Percentiles rank a stretch among this genome's conserved stretches.
Conservation (phyloP, 2,329 filamentous ascomycete genomes). For the Colletotrichum camelliae region DNA sequence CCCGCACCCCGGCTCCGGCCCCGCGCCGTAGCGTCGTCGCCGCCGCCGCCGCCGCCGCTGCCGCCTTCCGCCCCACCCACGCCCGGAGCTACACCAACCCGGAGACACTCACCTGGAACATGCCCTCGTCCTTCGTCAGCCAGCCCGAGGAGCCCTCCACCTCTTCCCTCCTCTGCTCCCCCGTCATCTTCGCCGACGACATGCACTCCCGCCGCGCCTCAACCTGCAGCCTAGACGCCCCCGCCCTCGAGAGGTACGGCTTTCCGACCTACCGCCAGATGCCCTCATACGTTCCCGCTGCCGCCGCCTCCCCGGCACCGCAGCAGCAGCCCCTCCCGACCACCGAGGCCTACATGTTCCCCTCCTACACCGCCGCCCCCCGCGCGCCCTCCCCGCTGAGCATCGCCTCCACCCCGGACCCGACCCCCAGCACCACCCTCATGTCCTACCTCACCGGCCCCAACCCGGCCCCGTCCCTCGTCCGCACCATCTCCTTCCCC, state of each 20-base stretch:
- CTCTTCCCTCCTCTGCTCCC: constrained; percentile 68
- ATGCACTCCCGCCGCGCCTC: constrained; percentile 64
- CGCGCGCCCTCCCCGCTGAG: constrained; percentile 51
- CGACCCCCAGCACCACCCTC: constrained; percentile 69
- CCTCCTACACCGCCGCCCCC: constrained; percentile 42
- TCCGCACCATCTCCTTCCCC: constrained; percentile 77
- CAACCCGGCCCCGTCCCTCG: constrained; percentile 83
- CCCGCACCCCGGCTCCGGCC: not conserved
- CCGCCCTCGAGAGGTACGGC: constrained; percentile 71
- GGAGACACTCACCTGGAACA: constrained; percentile 52
- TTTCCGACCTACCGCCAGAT: constrained; percentile 86
- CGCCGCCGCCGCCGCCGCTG: constrained; percentile 28
- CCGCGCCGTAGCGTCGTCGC: constrained; percentile 21
- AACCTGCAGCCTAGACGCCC: constrained; percentile 70
- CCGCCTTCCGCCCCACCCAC: constrained; percentile 50
- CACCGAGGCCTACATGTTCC: constrained; percentile 52
- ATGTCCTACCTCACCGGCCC: constrained; percentile 78
- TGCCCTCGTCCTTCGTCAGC: constrained; percentile 34
- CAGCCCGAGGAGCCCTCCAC: constrained; percentile 30
- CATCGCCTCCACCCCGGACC: constrained; percentile 46
- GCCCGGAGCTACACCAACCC: constrained; percentile 67
- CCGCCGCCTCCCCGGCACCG: constrained; percentile 22
- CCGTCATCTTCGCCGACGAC: constrained; percentile 60
- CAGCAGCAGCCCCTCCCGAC: constrained; percentile 22
- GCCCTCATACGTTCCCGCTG: constrained; percentile 56